Evolutionary conservation across 2,329 filamentous ascomycete species (phyloP).

Genomic region (Nigrospora oryzae): DNA sequence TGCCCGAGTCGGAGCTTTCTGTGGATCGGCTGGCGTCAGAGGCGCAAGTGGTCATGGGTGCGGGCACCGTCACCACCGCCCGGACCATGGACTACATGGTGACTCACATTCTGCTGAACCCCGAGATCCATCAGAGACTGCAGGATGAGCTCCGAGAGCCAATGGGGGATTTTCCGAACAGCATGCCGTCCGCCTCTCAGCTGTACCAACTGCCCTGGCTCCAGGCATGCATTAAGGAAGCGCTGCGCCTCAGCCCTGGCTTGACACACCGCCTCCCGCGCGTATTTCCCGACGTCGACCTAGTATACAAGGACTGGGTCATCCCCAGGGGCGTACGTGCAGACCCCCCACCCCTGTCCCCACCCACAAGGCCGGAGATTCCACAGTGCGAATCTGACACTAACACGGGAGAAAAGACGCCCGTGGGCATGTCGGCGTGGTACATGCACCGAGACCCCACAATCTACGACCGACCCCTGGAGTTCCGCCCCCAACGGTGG

Average conservation of each 20-base stretch:
- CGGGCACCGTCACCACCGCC: slow-evolving; percentile 18
- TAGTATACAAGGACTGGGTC: slow-evolving; percentile 16
- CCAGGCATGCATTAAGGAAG: slow-evolving; percentile 6
- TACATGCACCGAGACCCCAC: slow-evolving; percentile 13
- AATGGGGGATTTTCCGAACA: slow-evolving; percentile 7
- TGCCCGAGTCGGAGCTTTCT: slow-evolving; percentile 13
- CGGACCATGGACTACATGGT: slow-evolving; percentile 6
- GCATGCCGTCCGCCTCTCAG: slow-evolving; percentile 6
- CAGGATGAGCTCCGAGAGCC: slow-evolving; percentile 9
- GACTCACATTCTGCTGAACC: slow-evolving; percentile 8
- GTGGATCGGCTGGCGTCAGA: slow-evolving; percentile 10
- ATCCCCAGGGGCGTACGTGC: slow-evolving; percentile 7
- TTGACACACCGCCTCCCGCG: background rate
- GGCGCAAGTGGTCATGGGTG: slow-evolving; percentile 10
- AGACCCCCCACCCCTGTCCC: no score
- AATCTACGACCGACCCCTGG: slow-evolving; percentile 11
- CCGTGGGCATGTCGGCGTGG: slow-evolving; percentile 27
- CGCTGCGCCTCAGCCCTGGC: background rate
- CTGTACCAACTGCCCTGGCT: slow-evolving; percentile 15
- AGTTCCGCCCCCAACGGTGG: slow-evolving; percentile 20
- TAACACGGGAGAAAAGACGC: slow-evolving; percentile 8
- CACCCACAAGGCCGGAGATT: no score
- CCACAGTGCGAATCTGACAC: no score
- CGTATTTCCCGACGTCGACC: background rate
- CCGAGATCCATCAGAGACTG: slow-evolving; percentile 2